These are phyloP conservation scores for Fusarium nisikadoi DNA, from an alignment of 2,329 filamentous ascomycete species.

Conservation along the genomic window DNA sequence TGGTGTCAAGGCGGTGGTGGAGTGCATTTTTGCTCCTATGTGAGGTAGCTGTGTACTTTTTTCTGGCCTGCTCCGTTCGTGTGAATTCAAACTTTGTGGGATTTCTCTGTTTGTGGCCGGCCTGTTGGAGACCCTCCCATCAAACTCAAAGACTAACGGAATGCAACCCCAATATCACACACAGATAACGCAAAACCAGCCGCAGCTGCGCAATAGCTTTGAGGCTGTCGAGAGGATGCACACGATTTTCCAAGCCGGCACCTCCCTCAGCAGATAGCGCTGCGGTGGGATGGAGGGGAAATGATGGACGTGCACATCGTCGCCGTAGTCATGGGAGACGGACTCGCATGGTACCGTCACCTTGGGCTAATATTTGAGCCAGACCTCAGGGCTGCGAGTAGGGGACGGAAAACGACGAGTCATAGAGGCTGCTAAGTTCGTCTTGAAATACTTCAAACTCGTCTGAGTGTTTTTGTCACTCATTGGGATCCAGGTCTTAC, in stretches of 20 bases:
- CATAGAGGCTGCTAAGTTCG: background rate
- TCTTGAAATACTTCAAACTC: background rate
- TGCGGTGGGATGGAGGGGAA: background rate
- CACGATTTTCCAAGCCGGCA: background rate
- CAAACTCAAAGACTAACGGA: conserved; percentile 11
- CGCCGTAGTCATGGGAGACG: background rate
- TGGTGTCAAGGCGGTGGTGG: conserved; percentile 43
- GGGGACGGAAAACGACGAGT: background rate
- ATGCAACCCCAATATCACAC: conserved; percentile 8
- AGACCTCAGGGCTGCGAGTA: background rate
- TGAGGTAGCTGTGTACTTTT: background rate
- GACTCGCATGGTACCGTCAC: background rate
- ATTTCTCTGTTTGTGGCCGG: background rate
- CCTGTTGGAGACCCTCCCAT: background rate
- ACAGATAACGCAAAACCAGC: background rate
- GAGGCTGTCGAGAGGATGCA: background rate
- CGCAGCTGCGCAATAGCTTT: background rate
- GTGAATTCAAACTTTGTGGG: conserved; percentile 4
- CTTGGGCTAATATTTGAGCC: background rate
- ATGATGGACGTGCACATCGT: conserved; percentile 3
- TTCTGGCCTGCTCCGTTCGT: background rate
- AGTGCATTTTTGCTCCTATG: conserved; percentile 23
- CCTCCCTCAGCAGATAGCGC: background rate
- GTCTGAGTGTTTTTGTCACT: background rate
- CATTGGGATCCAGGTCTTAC: background rate